Percentiles rank a stretch among this genome's conserved stretches.
These are phyloP conservation scores for Yamadazyma membranifaciens DNA, from an alignment of 1,139 yeast species.

Conservation along the genomic window DNA sequence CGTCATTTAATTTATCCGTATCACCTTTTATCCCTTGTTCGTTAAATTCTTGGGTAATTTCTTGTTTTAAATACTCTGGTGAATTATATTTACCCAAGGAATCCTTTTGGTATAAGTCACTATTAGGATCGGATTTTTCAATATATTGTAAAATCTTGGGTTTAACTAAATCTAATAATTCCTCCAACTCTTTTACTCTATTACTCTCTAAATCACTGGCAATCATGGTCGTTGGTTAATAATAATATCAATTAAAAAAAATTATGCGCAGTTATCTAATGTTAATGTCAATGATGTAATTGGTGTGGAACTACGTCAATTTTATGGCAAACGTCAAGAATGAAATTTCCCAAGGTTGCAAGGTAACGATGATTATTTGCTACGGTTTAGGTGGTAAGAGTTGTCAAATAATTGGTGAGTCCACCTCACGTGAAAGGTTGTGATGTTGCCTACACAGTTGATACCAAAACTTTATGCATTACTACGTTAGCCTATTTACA, in stretches of 20 bases:
- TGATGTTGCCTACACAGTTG: no score
- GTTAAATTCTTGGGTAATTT: constrained; percentile 18
- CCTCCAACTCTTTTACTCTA: constrained; percentile 39
- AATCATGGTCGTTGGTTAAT: constrained; percentile 3
- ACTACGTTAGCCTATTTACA: neutral
- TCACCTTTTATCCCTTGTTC: constrained; percentile 20
- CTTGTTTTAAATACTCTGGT: constrained; percentile 31
- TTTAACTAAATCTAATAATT: constrained; percentile 29
- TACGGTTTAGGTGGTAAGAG: no score
- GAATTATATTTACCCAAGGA: constrained; percentile 42
- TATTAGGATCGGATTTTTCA: constrained; percentile 32
- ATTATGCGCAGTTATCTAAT: constrained; percentile 12
- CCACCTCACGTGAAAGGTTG: no score
- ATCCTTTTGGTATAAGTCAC: constrained; percentile 22
- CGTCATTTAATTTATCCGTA: constrained; percentile 33
- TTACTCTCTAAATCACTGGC: constrained; percentile 27
- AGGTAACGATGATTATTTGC: no score
- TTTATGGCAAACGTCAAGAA: no score
- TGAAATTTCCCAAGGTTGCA: no score
- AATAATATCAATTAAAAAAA: constrained; percentile 14
- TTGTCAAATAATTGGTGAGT: no score
- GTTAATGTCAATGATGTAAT: no score
- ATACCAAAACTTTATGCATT: no score
- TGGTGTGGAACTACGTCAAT: no score
- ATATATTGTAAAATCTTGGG: constrained; percentile 40